Conservation (phyloP, 768 basidiomycete species). For the Xerocomus brunneocitrinus region DNA sequence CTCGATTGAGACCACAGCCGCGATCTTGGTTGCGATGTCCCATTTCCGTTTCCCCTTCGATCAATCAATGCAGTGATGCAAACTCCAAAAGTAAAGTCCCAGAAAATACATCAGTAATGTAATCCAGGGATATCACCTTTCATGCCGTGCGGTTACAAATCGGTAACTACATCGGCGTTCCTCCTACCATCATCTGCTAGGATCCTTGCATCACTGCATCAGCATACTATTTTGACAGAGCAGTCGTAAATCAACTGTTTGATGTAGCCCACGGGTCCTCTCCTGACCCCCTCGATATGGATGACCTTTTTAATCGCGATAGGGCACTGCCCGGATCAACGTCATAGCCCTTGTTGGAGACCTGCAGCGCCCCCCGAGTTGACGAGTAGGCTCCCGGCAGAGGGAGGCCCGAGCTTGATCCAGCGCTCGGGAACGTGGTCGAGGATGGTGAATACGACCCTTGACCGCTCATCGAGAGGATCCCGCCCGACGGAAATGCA, state of each 20-base stretch:
- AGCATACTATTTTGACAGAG: not conserved
- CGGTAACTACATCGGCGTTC: not conserved
- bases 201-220: not conserved
- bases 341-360: slow-evolving; percentile 1
- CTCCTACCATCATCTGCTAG: not conserved
- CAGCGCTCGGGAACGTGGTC: slow-evolving; percentile 5
- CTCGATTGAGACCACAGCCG: no score
- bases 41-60: not conserved
- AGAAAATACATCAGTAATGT: not conserved
- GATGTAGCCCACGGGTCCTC: slow-evolving; percentile 15
- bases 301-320: slow-evolving; percentile 9
- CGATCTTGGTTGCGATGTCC: not conserved
- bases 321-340: slow-evolving; percentile 4
- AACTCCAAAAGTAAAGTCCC: not conserved
- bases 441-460: slow-evolving; percentile 18
- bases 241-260: slow-evolving; percentile 6
- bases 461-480: slow-evolving; percentile 11
- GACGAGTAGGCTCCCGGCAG: slow-evolving; percentile 14
- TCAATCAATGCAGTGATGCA: not conserved
- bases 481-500: slow-evolving; percentile 9
- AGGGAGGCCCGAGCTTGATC: slow-evolving; percentile 10
- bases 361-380: slow-evolving; percentile 9
- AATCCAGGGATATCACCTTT: not conserved
- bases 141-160: not conserved
- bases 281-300: slow-evolving; percentile 11